Evolutionary conservation across 2,329 filamentous ascomycete genomes (phyloP).

Genomic region (Volutella citrinella): DNA sequence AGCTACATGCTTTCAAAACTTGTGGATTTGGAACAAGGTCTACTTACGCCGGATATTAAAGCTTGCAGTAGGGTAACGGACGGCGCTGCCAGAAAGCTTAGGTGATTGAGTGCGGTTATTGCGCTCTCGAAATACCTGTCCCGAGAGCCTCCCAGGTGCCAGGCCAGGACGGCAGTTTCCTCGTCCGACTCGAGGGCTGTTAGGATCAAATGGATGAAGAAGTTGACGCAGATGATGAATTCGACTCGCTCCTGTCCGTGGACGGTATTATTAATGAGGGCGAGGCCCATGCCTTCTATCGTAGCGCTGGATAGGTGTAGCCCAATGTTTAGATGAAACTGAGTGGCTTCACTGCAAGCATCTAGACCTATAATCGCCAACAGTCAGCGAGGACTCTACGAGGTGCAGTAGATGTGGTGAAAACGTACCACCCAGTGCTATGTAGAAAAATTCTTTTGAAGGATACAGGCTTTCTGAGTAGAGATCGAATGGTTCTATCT

Average conservation of each 20-base stretch:
- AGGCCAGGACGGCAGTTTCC: conserved; percentile 1
- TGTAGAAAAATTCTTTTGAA: conserved; percentile 1
- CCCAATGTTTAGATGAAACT: not conserved
- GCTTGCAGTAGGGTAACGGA: conserved; percentile 1
- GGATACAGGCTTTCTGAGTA: conserved; percentile 3
- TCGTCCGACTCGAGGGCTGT: conserved; percentile 4
- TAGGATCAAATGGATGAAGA: conserved; percentile 1
- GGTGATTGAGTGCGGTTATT: not conserved
- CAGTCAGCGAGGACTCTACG: no score
- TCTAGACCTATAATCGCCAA: not conserved
- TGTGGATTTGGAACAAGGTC: not conserved
- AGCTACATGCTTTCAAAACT: no score
- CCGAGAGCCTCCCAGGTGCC: conserved; percentile 2
- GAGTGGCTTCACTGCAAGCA: not conserved
- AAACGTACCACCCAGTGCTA: conserved; percentile 3
- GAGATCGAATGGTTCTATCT: not conserved
- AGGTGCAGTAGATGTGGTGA: no score
- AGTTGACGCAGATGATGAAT: conserved; percentile 4
- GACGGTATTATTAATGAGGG: conserved; percentile 2
- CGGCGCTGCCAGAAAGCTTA: conserved; percentile 1
- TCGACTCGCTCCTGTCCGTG: conserved; percentile 2
- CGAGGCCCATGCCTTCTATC: conserved; percentile 1
- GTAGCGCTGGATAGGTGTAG: not conserved
- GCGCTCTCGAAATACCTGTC: conserved; percentile 2
- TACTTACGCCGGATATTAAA: conserved; percentile 2